phyloP scores from a whole-genome alignment of 768 basidiomycete species.

The Nevesoporus exiguus region DNA sequence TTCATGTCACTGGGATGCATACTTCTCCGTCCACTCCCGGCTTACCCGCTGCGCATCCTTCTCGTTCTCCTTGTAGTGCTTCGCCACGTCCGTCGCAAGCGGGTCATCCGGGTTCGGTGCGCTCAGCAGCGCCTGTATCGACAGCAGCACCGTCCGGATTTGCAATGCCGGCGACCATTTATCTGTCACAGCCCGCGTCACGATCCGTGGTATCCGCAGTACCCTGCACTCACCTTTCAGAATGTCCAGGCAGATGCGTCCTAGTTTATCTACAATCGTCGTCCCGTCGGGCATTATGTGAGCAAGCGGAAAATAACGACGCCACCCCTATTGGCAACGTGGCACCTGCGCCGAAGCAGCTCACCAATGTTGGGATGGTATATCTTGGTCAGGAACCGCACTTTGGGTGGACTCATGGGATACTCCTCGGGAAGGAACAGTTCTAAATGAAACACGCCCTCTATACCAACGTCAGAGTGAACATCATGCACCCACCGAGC shows the following conservation, averaged over 20 bases:
- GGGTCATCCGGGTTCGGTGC: conserved; percentile 98
- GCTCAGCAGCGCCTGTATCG: conserved; percentile 93
- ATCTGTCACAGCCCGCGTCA: conserved; percentile 45
- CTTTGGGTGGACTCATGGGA: conserved; percentile 99
- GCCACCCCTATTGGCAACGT: conserved; percentile 11
- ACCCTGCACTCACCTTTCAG: conserved; percentile 68
- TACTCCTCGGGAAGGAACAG: conserved; percentile 98
- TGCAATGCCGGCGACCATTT: conserved; percentile 99
- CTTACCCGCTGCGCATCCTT: conserved; percentile 89
- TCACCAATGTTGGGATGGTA: conserved; percentile 99
- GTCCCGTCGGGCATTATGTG: conserved; percentile 20
- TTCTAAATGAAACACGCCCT: conserved; percentile 93
- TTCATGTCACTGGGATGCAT: conserved; percentile 45
- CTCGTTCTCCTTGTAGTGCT: conserved; percentile 98
- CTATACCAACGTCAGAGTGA: conserved; percentile 39
- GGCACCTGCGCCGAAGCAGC: conserved; percentile 29
- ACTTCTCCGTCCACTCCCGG: conserved; percentile 93
- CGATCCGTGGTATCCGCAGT: background rate
- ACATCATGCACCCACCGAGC: background rate
- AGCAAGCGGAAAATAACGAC: conserved; percentile 20
- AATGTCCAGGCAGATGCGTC: conserved; percentile 97
- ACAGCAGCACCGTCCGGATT: conserved; percentile 95
- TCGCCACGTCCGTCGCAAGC: conserved; percentile 90
- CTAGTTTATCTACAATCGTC: conserved; percentile 79
- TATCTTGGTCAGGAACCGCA: conserved; percentile 96